These are phyloP conservation scores for Trapa incisa DNA, from an alignment of 345 rosid species.

Conservation along the genomic window DNA sequence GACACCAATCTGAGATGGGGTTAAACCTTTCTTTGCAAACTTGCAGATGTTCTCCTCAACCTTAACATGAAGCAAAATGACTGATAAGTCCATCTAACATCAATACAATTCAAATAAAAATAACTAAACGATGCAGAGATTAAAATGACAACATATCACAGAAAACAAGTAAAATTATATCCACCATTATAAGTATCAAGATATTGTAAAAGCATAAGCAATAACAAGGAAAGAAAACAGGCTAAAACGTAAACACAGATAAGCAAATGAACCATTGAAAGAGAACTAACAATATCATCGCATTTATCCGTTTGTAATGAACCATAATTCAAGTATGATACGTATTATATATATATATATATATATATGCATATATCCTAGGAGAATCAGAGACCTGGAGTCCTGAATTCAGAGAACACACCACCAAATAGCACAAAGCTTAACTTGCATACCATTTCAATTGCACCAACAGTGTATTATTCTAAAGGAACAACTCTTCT, in stretches of 20 bases:
- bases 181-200: background rate
- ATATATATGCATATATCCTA: too few species aligned
- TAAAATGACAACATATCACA: background rate
- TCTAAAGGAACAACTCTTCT: too few species aligned
- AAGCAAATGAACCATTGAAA: too few species aligned
- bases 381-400: too few species aligned
- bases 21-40: background rate
- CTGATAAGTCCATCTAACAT: background rate
- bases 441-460: too few species aligned
- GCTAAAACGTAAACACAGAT: background rate
- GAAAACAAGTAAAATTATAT: background rate
- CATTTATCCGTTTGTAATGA: too few species aligned
- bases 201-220: background rate
- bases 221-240: background rate
- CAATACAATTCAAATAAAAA: background rate
- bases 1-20: background rate
- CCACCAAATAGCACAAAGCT: too few species aligned
- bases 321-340: too few species aligned
- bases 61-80: background rate
- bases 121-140: background rate
- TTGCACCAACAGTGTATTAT: too few species aligned
- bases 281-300: too few species aligned
- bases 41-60: conserved; percentile 1
- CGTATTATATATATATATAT: too few species aligned
- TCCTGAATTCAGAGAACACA: too few species aligned